phyloP scores from a whole-genome alignment of 495 filamentous ascomycete species.

The Podospora bellae-mahoneyi region DNA sequence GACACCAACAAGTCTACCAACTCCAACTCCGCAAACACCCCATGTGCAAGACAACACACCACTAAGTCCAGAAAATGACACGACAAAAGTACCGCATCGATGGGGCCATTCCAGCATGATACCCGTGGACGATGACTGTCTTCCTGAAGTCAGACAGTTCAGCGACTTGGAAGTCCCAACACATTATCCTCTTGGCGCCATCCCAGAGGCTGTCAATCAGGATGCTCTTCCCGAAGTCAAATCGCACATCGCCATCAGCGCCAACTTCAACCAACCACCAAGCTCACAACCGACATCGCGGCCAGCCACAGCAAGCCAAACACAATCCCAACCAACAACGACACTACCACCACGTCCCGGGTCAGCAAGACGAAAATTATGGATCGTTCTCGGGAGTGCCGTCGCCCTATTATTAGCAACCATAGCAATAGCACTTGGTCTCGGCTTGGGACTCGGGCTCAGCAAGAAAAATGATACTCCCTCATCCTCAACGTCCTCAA shows the following conservation, averaged over 20 bases:
- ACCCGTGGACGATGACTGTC: neutral
- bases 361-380: neutral
- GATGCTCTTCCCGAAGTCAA: neutral
- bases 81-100: neutral
- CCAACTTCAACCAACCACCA: neutral
- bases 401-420: neutral
- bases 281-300: neutral
- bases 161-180: neutral
- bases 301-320: neutral
- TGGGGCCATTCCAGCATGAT: neutral
- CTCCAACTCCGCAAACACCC: neutral
- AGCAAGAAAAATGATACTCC: neutral
- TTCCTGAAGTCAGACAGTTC: neutral
- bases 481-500: neutral
- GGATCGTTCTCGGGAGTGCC: neutral
- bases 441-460: neutral
- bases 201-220: neutral
- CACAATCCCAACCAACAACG: neutral
- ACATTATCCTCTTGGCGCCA: neutral
- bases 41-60: neutral
- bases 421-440: neutral
- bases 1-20: neutral
- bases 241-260: neutral
- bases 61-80: neutral
- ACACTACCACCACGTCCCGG: neutral